These are phyloP conservation scores for Jasminum sambac DNA, from an alignment of 257 asterid species.

Conservation along the genomic window DNA sequence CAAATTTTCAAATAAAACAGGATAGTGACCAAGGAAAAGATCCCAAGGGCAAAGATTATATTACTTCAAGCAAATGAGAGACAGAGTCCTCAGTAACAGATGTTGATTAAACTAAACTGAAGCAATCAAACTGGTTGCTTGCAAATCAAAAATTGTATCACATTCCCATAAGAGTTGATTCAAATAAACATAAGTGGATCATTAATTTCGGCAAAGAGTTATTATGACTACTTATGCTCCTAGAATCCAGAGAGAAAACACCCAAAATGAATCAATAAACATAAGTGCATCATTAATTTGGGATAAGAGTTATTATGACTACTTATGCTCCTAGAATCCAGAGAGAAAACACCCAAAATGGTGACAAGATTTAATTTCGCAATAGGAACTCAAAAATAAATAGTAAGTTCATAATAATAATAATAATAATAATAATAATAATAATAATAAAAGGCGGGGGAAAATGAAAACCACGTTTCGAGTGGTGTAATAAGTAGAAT, in stretches of 20 bases:
- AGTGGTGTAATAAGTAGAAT: conserved; percentile 10
- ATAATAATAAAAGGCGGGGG: background rate
- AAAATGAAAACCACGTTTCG: background rate
- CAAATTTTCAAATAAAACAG: background rate
- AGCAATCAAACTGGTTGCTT: background rate
- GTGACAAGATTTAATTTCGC: background rate
- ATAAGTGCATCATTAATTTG: background rate
- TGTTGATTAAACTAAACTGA: background rate
- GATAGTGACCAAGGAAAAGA: background rate
- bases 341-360: background rate
- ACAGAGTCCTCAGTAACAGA: background rate
- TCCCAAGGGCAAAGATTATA: background rate
- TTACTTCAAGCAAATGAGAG: background rate
- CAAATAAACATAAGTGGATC: background rate
- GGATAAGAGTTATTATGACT: background rate
- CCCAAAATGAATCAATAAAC: no score
- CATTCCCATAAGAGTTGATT: background rate
- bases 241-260: background rate
- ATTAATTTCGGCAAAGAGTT: background rate
- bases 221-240: background rate
- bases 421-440: no score
- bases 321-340: background rate
- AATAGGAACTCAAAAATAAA: no score
- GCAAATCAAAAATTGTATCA: background rate
- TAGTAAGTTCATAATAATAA: no score